phyloP scores from a whole-genome alignment of 2,329 filamentous ascomycete species.

The Fusarium globosum region DNA sequence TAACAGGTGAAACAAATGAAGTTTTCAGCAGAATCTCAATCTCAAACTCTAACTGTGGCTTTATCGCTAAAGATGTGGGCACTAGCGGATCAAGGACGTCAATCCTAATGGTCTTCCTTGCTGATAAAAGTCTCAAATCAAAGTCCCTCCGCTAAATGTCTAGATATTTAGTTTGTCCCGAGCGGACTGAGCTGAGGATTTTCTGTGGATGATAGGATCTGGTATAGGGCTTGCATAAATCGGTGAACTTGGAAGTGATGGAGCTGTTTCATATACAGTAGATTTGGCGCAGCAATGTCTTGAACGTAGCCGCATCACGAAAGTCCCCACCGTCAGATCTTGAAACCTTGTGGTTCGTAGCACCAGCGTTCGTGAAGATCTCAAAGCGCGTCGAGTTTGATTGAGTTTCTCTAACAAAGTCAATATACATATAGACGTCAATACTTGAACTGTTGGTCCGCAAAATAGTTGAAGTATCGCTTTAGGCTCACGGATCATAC shows the following conservation, averaged over 20 bases:
- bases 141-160: neutral
- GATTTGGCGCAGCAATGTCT: constrained; percentile 18
- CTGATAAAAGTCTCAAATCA: constrained; percentile 9
- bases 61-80: constrained; percentile 20
- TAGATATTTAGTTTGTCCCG: neutral
- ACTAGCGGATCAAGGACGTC: constrained; percentile 22
- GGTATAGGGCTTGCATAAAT: neutral
- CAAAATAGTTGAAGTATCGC: neutral
- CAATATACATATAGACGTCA: neutral
- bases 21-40: constrained; percentile 24
- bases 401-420: neutral
- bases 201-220: neutral
- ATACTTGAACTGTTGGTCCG: neutral
- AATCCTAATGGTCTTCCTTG: constrained; percentile 11
- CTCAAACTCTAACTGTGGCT: constrained; percentile 31
- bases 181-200: neutral
- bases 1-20: constrained; percentile 29
- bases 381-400: neutral
- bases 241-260: neutral
- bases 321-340: constrained; percentile 27
- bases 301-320: constrained; percentile 17
- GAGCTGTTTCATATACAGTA: constrained; percentile 10
- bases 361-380: neutral
- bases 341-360: neutral
- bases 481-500: neutral